Base-by-base conservation (phyloP, 177 flowering plant genomes). In the Vitis hybrid region DNA sequence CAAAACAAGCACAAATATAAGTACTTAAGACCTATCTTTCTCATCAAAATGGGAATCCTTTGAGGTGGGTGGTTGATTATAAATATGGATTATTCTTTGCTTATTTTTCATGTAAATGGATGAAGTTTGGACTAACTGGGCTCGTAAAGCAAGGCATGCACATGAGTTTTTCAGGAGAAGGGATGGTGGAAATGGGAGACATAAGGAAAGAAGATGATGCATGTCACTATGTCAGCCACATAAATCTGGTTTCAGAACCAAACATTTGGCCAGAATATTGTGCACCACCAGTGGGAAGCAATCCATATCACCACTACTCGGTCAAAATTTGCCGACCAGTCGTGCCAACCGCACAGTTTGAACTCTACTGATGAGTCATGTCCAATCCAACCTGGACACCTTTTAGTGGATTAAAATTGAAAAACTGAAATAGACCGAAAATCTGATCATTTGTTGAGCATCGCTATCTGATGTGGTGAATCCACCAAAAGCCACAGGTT, bases 311-410 rank as follows among this genome's bases (percentile, higher is more conserved):
- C 21, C 62, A 55, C 17, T 39, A 39, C 60, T 30, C 0, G 52
- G 69, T 72, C 72, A 68, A 66, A 68, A 65, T n/a, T 68, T 60
- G 60, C 60, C 64, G 23, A 59, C 66, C 45, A 17, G 66, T 30
- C 6, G 57, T 57, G 65, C 67, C 75, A 73, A 67, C 57, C 4
- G 13, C 17, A 60, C 49, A 51, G 5, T 12, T 17, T 48, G 9
- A 8, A 12, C 39, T 57, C 49, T 26, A 32, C 19, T 13, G 62
- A 65, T 52, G 17, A 14, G 68, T 62, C 48, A 19, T 59, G 17
- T 71, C 64, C 67, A 55, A 51, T 66, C 65, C 51, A 73, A 67
- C 58, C 34, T 63, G 59, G 58, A 52, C 39, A 57, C 45, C 45
- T 34, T 21, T 19, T 26, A 32, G 57, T 67, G 68, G 60, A 65